Percentiles rank a stretch among this genome's conserved stretches.
Conservation (phyloP, 1,139 yeast genomes). For the Kluyveromyces sp. region DNA sequence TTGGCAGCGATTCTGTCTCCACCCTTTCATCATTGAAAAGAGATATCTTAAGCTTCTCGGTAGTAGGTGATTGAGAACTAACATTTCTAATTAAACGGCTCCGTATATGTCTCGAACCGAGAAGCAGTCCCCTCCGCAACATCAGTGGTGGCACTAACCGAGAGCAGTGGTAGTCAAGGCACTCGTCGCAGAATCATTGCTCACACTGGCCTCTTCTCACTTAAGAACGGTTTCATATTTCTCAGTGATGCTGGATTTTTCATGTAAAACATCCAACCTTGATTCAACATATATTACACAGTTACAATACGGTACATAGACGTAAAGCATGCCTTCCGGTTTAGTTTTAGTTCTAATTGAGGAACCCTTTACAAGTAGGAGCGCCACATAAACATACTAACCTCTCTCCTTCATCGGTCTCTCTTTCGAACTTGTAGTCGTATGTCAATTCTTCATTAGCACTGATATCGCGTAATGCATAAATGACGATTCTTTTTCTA, state of each 20-base stretch:
- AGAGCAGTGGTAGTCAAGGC: too few relatives aligned
- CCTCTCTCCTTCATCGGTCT: conserved; percentile 82
- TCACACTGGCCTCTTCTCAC: too few relatives aligned
- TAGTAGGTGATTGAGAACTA: neutral
- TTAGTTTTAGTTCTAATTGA: conserved; percentile 51
- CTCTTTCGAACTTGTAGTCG: conserved; percentile 91
- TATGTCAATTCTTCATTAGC: conserved; percentile 92
- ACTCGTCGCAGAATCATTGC: too few relatives aligned
- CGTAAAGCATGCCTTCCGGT: too few relatives aligned
- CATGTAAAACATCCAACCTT: too few relatives aligned
- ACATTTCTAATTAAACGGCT: neutral
- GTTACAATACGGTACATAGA: neutral
- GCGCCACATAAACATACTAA: conserved; percentile 94
- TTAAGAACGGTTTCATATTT: too few relatives aligned
- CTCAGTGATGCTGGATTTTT: too few relatives aligned
- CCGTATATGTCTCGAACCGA: neutral
- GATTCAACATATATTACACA: too few relatives aligned
- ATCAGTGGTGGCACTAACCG: too few relatives aligned
- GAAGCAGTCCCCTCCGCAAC: neutral
- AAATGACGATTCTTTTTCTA: conserved; percentile 86
- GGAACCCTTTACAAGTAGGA: conserved; percentile 84
- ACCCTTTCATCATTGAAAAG: neutral
- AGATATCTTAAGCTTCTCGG: conserved; percentile 4
- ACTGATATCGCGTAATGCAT: conserved; percentile 81
- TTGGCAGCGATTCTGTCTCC: conserved; percentile 5